These are phyloP conservation scores for Fusarium albidum DNA, from an alignment of 2,329 filamentous ascomycete genomes.

Conservation along the genomic window DNA sequence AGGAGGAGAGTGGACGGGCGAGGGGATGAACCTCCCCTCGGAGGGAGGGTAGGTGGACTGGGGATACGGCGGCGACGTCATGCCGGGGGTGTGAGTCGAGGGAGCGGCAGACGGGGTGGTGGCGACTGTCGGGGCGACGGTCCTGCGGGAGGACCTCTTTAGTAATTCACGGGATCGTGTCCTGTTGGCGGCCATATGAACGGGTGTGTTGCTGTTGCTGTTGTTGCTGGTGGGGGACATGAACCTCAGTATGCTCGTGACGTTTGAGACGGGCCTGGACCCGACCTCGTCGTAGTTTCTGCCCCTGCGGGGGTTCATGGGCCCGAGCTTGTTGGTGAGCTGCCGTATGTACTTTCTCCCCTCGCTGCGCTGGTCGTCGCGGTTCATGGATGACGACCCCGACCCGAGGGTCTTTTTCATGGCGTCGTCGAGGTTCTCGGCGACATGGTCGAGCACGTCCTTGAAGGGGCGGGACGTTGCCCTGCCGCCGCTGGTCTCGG, in stretches of 20 bases:
- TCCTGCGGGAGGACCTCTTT: neutral
- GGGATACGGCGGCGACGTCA: neutral
- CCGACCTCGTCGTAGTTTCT: no score
- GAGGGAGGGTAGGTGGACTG: neutral
- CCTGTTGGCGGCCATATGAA: no score
- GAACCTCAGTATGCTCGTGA: no score
- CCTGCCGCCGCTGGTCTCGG: neutral
- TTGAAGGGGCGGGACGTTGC: neutral
- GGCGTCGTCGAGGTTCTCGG: neutral
- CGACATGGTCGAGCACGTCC: neutral
- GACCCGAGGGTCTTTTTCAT: neutral
- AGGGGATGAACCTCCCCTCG: neutral
- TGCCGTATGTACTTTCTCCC: no score
- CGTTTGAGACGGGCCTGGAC: no score
- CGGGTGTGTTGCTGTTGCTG: no score
- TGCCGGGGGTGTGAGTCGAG: neutral
- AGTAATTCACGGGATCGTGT: neutral
- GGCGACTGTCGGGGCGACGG: neutral
- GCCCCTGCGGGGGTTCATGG: no score
- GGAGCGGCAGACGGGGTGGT: neutral
- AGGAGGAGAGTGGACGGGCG: neutral
- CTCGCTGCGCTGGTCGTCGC: neutral
- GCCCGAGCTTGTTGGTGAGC: no score
- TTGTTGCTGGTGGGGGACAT: no score
- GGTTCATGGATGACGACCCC: neutral